Percentiles rank a stretch among this genome's conserved stretches.
Conservation (phyloP, 768 basidiomycete genomes). For the Phanerochaete sordida region DNA sequence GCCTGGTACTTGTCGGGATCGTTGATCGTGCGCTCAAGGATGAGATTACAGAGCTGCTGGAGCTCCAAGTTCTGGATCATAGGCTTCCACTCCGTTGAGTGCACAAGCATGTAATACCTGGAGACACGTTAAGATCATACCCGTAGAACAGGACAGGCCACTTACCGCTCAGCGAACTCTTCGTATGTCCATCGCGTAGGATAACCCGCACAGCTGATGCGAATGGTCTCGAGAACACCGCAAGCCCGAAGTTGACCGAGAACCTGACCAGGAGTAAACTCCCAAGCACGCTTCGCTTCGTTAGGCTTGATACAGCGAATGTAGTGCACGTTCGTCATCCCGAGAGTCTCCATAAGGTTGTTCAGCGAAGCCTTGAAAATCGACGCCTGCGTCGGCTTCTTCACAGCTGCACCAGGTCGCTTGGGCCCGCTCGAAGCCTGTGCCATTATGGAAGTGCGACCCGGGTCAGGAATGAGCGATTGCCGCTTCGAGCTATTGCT, state of each 20-base stretch:
- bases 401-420: conserved; percentile 65
- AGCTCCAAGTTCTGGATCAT: conserved; percentile 83
- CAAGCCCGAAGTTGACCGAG: conserved; percentile 93
- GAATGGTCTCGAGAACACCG: conserved; percentile 97
- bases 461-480: conserved; percentile 85
- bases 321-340: conserved; percentile 97
- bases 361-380: conserved; percentile 97
- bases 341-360: conserved; percentile 94
- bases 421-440: conserved; percentile 43
- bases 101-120: conserved; percentile 96
- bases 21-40: conserved; percentile 82
- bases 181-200: conserved; percentile 98
- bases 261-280: conserved; percentile 93
- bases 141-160: conserved; percentile 2
- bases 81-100: conserved; percentile 81
- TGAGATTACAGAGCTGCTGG: conserved; percentile 73
- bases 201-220: conserved; percentile 98
- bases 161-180: conserved; percentile 95
- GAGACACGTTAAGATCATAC: background rate
- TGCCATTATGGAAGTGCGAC: conserved; percentile 67
- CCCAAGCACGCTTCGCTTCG: conserved; percentile 95
- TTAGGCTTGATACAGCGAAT: conserved; percentile 99
- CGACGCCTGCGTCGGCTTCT: conserved; percentile 95
- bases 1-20: conserved; percentile 97
- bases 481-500: conserved; percentile 74